phyloP scores from a whole-genome alignment of 352 stramenopile species.

The Albugo candida region DNA sequence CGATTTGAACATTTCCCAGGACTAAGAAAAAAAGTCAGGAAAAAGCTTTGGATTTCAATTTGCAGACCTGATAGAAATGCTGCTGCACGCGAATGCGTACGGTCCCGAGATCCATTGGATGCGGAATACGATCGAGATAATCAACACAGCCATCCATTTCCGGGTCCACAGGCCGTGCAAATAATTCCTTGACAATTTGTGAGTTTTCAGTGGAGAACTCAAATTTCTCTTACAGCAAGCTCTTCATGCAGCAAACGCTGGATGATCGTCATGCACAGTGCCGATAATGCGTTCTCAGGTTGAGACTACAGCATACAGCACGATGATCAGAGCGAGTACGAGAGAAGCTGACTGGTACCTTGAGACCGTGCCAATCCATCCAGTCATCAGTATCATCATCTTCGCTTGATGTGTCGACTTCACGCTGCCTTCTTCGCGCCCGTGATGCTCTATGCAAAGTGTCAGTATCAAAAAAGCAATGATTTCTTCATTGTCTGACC shows the following conservation, averaged over 20 bases:
- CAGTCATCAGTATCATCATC: constrained; percentile 24
- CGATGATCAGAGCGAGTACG: not conserved
- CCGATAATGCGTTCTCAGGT: constrained; percentile 13
- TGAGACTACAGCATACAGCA: not conserved
- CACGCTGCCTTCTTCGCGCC: constrained; percentile 27
- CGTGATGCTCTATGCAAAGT: constrained; percentile 30
- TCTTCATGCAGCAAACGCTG: constrained; percentile 52
- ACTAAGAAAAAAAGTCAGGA: constrained; percentile 13
- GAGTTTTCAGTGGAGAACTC: not conserved
- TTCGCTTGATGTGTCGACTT: constrained; percentile 19
- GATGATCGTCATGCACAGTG: constrained; percentile 37
- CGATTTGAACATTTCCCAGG: constrained; percentile 54
- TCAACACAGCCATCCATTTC: constrained; percentile 64
- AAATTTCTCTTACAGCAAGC: constrained; percentile 23
- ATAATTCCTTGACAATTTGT: constrained; percentile 32
- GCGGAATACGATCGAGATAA: constrained; percentile 61
- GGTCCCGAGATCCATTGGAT: constrained; percentile 75
- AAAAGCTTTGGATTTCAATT: not conserved
- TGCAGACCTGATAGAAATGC: constrained; percentile 44
- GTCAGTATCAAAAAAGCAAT: not conserved
- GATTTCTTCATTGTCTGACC: constrained; percentile 14
- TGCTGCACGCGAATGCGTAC: constrained; percentile 35
- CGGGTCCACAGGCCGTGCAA: constrained; percentile 66
- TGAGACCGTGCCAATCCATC: constrained; percentile 4
- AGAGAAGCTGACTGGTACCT: not conserved